Evolutionary conservation across 495 filamentous ascomycete genomes (phyloP), one percentile per base, ranked within the genome.

Genomic region (Daldinia bambusicola): DNA sequence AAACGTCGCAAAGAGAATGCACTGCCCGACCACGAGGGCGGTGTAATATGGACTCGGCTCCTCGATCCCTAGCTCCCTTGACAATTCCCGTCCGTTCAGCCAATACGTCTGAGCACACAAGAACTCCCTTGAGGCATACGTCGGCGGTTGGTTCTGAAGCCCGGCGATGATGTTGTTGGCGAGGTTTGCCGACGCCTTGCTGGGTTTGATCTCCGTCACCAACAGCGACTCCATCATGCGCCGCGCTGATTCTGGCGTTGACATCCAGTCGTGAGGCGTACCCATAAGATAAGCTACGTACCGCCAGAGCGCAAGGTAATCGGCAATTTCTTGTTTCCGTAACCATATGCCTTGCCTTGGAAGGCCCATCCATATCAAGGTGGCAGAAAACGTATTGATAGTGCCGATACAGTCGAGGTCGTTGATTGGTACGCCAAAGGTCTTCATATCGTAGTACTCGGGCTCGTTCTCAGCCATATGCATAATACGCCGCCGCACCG

Each of bases 281-380:
- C 91, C 92, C 76, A 94, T 84, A 50, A 94, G 86, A 71, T 92
- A 83, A 0, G 86, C 90, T 18, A 94, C 85, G 32, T 92, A 88
- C 0, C 91, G 84, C 92, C 92, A 94, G 0, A 94, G 80, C 0
- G 91, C 91, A 56, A 93, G 82, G 69, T 92, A 94, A 66, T 93
- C 91, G 2, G 64, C 67, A 22, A 86, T 87, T 68, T 94, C 92
- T 34, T 85, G 84, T n/a, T 85, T 55, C 0, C 80, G 80, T 14
- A 90, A 76, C 63, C 83, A 90, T 70, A 95, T 88, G 12, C 91
- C 92, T 77, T 93, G 92, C 0, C 89, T 85, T 0, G 91, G 92
- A 1, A 93, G 84, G 8, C 86, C 85, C 18, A 92, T 70, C 85
- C 86, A 93, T 58, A 93, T 85, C 4, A 93, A 75, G 0, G 84